Evolutionary conservation across 164 flowering plant genomes (phyloP).

Genomic region (Vitis rotundifolia): DNA sequence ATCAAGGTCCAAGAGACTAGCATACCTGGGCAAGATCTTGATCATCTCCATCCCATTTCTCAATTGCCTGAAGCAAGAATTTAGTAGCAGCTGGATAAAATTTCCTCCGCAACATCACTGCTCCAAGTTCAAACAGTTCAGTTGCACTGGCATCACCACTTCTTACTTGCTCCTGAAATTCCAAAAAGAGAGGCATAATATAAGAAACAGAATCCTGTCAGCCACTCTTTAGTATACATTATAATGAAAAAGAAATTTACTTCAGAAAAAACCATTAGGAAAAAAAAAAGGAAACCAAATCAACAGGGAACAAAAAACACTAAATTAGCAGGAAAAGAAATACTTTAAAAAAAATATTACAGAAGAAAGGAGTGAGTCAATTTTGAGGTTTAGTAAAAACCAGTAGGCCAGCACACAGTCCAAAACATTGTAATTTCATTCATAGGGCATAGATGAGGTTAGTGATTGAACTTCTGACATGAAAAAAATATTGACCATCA

Average conservation of each 20-base stretch:
- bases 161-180: conserved; percentile 84
- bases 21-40: conserved; percentile 95
- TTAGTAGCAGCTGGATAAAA: conserved; percentile 92
- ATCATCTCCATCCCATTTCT: conserved; percentile 96
- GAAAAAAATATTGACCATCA: too few relatives aligned
- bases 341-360: too few relatives aligned
- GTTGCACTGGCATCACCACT: conserved; percentile 97
- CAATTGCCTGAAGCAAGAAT: conserved; percentile 86
- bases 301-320: too few relatives aligned
- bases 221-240: neutral
- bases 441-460: too few relatives aligned
- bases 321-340: too few relatives aligned
- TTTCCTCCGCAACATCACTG: conserved; percentile 95
- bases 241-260: neutral
- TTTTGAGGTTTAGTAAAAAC: too few relatives aligned
- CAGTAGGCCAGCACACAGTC: too few relatives aligned
- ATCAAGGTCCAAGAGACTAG: neutral
- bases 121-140: conserved; percentile 90
- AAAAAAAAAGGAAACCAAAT: too few relatives aligned
- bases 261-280: too few relatives aligned
- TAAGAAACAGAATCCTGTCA: neutral
- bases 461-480: too few relatives aligned
- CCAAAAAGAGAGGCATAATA: conserved; percentile 1
- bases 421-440: too few relatives aligned
- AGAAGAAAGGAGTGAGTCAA: neutral